Conservation (phyloP, 2,329 filamentous ascomycete species). For the Pseudohalonectria lignicola region DNA sequence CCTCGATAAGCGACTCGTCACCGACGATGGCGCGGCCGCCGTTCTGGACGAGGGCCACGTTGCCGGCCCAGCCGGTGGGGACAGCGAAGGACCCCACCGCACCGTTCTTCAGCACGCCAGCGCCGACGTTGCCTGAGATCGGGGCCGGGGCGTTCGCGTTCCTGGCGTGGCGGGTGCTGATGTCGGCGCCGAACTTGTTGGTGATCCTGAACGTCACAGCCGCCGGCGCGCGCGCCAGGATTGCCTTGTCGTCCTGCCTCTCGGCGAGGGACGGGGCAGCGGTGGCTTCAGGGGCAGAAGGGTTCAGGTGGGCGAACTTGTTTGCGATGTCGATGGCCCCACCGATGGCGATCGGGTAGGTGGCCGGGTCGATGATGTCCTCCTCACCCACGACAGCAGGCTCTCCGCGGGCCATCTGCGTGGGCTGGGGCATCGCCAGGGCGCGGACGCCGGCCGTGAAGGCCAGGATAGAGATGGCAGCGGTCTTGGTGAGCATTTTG, state of each 20-base stretch:
- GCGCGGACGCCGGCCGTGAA: no score
- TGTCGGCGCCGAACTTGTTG: slow-evolving; percentile 1
- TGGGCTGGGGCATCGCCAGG: no score
- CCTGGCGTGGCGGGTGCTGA: slow-evolving; percentile 9
- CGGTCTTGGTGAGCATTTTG: no score
- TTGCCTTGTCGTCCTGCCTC: neutral
- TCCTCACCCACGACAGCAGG: slow-evolving; percentile 1
- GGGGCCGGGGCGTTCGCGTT: slow-evolving; percentile 5
- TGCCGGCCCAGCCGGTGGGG: slow-evolving; percentile 11
- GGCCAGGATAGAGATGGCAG: no score
- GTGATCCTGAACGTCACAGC: slow-evolving; percentile 1
- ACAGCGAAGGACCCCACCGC: slow-evolving; percentile 6
- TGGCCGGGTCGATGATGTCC: neutral
- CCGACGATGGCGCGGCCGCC: slow-evolving; percentile 3
- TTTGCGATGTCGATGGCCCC: slow-evolving; percentile 2
- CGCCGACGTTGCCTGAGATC: slow-evolving; percentile 3
- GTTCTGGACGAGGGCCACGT: slow-evolving; percentile 7
- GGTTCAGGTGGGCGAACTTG: no score
- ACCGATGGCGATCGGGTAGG: neutral
- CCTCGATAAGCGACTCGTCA: slow-evolving; percentile 8
- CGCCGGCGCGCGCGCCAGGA: neutral
- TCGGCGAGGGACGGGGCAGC: neutral
- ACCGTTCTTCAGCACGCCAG: slow-evolving; percentile 7
- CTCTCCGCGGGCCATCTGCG: no score
- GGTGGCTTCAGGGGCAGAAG: neutral